Percentiles rank a stretch among this genome's conserved stretches.
These are phyloP conservation scores for Dipteronia sinensis DNA, from an alignment of 345 rosid species.

Conservation along the genomic window DNA sequence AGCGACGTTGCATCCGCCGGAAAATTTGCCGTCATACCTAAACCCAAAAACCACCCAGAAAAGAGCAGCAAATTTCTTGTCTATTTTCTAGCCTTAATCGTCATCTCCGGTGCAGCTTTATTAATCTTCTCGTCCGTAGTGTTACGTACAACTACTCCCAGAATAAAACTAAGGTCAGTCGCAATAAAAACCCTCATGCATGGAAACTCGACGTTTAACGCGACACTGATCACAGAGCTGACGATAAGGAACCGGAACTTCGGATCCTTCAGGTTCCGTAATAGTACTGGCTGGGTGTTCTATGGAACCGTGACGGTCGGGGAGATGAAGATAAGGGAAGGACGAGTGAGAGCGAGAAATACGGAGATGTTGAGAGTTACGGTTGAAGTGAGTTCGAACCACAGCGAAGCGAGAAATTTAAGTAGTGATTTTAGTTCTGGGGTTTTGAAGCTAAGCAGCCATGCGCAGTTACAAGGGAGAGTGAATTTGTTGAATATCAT, in stretches of 20 bases:
- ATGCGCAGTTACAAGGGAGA: constrained; percentile 45
- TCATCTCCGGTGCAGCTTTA: constrained; percentile 28
- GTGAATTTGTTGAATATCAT: constrained; percentile 31
- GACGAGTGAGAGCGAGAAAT: constrained; percentile 40
- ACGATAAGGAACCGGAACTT: constrained; percentile 49
- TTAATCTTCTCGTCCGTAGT: constrained; percentile 36
- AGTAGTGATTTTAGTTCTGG: constrained; percentile 42
- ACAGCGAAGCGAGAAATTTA: constrained; percentile 26
- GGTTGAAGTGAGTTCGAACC: constrained; percentile 37
- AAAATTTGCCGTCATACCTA: neutral
- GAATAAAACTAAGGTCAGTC: constrained; percentile 23
- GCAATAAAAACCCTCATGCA: constrained; percentile 22
- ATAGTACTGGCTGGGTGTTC: constrained; percentile 24
- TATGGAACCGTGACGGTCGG: constrained; percentile 42
- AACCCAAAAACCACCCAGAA: neutral
- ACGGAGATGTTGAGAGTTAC: constrained; percentile 35
- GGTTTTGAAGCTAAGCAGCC: constrained; percentile 39
- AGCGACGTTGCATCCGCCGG: constrained; percentile 42
- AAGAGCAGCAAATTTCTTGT: constrained; percentile 48
- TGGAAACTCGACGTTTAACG: constrained; percentile 36
- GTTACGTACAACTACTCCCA: constrained; percentile 41
- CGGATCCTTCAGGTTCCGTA: constrained; percentile 42
- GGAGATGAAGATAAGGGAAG: constrained; percentile 23
- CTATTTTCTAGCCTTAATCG: constrained; percentile 38
- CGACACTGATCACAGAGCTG: constrained; percentile 38